Conservation (phyloP, 164 flowering plant species). For the Piper betle region DNA sequence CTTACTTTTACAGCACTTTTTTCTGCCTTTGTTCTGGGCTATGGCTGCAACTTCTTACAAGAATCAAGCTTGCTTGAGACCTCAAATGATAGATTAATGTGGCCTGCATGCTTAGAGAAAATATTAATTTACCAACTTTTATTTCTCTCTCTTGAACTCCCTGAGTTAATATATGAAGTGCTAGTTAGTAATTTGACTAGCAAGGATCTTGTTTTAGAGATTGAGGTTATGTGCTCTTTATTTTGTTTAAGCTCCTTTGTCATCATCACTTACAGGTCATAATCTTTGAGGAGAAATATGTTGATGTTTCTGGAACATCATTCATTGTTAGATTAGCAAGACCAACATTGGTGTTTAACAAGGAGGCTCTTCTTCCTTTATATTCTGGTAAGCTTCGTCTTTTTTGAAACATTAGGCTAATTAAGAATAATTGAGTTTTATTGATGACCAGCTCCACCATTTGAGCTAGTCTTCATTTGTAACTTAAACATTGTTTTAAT, state of each 20-base stretch:
- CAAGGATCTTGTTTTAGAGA: neutral
- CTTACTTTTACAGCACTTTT: neutral
- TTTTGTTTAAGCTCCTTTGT: neutral
- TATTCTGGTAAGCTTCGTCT: constrained; percentile 34
- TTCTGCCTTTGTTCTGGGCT: neutral
- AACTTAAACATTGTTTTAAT: too few species aligned
- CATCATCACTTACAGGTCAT: constrained; percentile 33
- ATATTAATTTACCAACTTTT: too few species aligned
- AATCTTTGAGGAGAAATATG: constrained; percentile 53
- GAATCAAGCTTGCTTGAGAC: neutral
- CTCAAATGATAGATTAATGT: neutral
- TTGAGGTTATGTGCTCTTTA: neutral
- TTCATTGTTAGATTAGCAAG: constrained; percentile 49
- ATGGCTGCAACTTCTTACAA: neutral
- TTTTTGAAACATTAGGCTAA: neutral
- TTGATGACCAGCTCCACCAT: too few species aligned
- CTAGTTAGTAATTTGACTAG: neutral
- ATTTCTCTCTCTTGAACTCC: neutral
- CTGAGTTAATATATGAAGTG: neutral
- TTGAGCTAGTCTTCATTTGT: too few species aligned
- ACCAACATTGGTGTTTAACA: constrained; percentile 39
- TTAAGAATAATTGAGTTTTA: too few species aligned
- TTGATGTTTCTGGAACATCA: constrained; percentile 38
- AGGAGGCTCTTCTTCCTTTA: constrained; percentile 32
- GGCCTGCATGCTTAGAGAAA: neutral